Evolutionary conservation across 1,139 yeast species (phyloP).

Genomic region (Suhomyces anneliseae): DNA sequence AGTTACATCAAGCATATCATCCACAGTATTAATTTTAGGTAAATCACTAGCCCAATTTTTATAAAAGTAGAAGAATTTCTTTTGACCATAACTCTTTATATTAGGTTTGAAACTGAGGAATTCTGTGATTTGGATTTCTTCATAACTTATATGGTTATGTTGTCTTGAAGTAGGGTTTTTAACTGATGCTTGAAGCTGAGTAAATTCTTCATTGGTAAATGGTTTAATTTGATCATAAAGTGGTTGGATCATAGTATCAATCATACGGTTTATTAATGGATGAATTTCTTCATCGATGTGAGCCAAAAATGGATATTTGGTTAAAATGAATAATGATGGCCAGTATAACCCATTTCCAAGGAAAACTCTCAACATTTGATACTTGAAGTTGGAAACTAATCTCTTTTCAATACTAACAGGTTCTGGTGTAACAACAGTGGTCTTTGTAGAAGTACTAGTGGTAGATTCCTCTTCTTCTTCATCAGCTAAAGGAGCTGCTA

Average conservation of each 20-base stretch:
- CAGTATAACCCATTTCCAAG: constrained; percentile 63
- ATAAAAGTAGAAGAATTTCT: constrained; percentile 50
- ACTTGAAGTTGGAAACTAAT: constrained; percentile 26
- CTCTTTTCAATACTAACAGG: constrained; percentile 17
- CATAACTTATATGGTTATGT: constrained; percentile 32
- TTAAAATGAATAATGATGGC: constrained; percentile 62
- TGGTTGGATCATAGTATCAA: constrained; percentile 52
- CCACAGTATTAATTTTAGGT: constrained; percentile 37
- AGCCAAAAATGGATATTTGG: constrained; percentile 64
- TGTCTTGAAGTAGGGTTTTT: constrained; percentile 32
- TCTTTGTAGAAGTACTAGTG: constrained; percentile 2
- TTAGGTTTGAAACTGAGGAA: constrained; percentile 35
- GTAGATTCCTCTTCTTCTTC: constrained; percentile 52
- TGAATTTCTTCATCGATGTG: constrained; percentile 55
- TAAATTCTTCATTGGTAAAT: constrained; percentile 21
- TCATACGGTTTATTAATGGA: constrained; percentile 49
- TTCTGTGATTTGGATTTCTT: constrained; percentile 22
- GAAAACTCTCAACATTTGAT: constrained; percentile 51
- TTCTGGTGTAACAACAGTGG: constrained; percentile 3
- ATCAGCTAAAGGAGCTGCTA: constrained; percentile 80
- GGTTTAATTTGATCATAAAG: constrained; percentile 33
- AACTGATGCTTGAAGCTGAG: constrained; percentile 22
- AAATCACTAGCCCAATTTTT: constrained; percentile 48
- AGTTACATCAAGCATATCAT: constrained; percentile 48
- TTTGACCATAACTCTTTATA: constrained; percentile 27